phyloP scores from a whole-genome alignment of 352 stramenopile species.

The Halophytophthora batemanensis region DNA sequence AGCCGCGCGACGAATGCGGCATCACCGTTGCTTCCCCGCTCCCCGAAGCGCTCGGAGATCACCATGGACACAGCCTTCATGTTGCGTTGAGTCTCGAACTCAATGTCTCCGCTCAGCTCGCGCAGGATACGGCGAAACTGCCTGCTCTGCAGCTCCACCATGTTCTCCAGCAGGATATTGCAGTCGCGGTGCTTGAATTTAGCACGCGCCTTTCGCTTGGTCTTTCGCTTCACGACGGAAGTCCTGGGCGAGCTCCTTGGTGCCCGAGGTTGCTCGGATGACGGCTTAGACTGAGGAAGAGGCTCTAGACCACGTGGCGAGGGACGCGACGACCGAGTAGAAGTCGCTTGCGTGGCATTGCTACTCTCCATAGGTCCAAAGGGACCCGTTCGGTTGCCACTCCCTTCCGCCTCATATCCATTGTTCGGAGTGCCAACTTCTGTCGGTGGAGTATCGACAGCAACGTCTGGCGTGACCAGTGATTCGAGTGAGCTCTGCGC shows the following conservation, averaged over 20 bases:
- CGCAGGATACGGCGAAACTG: slow-evolving; percentile 8
- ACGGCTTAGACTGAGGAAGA: too few relatives aligned
- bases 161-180: slow-evolving; percentile 19
- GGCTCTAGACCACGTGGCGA: too few relatives aligned
- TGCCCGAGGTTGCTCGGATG: too few relatives aligned
- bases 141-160: slow-evolving; percentile 25
- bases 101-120: slow-evolving; percentile 14
- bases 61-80: slow-evolving; percentile 20
- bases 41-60: slow-evolving; percentile 16
- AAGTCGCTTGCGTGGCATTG: too few relatives aligned
- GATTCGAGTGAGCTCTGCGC: background rate
- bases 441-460: background rate
- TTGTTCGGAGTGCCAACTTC: background rate
- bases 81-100: slow-evolving; percentile 13
- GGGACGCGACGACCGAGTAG: too few relatives aligned
- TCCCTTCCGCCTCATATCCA: slow-evolving; percentile 5
- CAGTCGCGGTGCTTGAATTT: slow-evolving; percentile 23
- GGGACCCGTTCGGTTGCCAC: background rate
- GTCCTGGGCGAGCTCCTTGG: too few relatives aligned
- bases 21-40: slow-evolving; percentile 12
- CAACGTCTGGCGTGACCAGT: background rate
- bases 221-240: background rate
- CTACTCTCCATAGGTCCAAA: too few relatives aligned
- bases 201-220: background rate
- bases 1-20: slow-evolving; percentile 19